Percentiles rank a stretch among this genome's conserved stretches.
These are phyloP conservation scores for Neopestalotiopsis clavispora DNA, from an alignment of 2,329 filamentous ascomycete genomes.

Conservation along the genomic window DNA sequence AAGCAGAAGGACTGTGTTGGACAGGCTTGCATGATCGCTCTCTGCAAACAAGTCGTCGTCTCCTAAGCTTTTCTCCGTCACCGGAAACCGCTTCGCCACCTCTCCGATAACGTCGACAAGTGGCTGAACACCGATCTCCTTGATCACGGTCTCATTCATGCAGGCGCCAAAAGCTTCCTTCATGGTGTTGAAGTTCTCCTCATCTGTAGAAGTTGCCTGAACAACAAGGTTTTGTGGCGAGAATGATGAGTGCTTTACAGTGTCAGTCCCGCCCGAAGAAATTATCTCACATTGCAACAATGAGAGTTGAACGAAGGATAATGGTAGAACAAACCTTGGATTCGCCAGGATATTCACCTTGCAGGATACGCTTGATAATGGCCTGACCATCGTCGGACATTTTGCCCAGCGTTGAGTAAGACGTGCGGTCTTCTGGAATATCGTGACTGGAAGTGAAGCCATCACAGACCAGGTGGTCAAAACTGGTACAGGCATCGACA, in stretches of 20 bases:
- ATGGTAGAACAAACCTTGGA: slow-evolving; percentile 38
- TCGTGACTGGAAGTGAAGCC: slow-evolving; percentile 70
- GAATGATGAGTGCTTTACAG: slow-evolving; percentile 52
- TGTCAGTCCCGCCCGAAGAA: slow-evolving; percentile 16
- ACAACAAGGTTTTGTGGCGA: slow-evolving; percentile 45
- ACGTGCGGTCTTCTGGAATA: slow-evolving; percentile 66
- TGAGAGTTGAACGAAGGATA: not conserved
- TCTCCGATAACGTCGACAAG: slow-evolving; percentile 60
- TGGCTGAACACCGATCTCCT: slow-evolving; percentile 58
- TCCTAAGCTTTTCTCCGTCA: slow-evolving; percentile 29
- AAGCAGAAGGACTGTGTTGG: slow-evolving; percentile 53
- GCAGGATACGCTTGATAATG: slow-evolving; percentile 66
- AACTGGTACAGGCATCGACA: slow-evolving; percentile 72
- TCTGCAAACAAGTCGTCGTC: slow-evolving; percentile 27
- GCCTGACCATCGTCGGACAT: slow-evolving; percentile 66
- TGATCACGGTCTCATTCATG: slow-evolving; percentile 64
- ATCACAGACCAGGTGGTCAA: slow-evolving; percentile 70
- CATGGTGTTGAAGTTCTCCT: slow-evolving; percentile 70
- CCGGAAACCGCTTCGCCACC: slow-evolving; percentile 51
- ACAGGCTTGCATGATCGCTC: slow-evolving; percentile 39
- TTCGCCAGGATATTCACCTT: slow-evolving; percentile 56
- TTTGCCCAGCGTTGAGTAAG: slow-evolving; percentile 63
- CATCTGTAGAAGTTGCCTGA: slow-evolving; percentile 50
- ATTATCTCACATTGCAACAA: not conserved
- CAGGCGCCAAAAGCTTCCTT: slow-evolving; percentile 69